Percentiles rank a stretch among this genome's conserved stretches.
phyloP scores from a whole-genome alignment of 495 filamentous ascomycete species.

The Aspergillus leporis region DNA sequence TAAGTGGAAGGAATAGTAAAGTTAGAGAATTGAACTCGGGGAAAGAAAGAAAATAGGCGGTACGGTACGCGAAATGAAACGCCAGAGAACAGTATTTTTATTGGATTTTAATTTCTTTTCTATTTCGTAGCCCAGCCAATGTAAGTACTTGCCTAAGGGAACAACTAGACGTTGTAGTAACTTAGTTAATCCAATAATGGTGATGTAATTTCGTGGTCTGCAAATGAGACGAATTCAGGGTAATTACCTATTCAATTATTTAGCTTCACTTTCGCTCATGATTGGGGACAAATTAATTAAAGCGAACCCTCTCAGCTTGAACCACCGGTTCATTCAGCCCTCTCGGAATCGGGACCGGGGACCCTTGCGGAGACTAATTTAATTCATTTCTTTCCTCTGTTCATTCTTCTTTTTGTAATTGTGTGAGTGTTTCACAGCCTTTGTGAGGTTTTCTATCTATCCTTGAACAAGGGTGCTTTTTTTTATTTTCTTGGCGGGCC shows the following conservation, averaged over 20 bases:
- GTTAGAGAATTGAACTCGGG: neutral
- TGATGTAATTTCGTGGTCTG: conserved; percentile 5
- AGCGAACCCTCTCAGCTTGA: neutral
- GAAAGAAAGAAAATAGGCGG: neutral
- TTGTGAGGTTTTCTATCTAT: neutral
- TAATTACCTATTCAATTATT: neutral
- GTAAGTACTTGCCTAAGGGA: neutral
- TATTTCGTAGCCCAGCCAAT: neutral
- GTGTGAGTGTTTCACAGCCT: too few relatives aligned
- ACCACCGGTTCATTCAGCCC: neutral
- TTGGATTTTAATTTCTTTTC: neutral
- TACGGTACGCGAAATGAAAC: neutral
- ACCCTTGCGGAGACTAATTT: neutral
- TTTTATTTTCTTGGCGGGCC: conserved; percentile 11
- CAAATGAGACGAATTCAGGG: neutral
- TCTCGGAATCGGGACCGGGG: neutral
- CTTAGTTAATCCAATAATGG: neutral
- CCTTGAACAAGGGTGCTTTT: too few relatives aligned
- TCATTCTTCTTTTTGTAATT: neutral
- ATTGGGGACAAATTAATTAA: neutral
- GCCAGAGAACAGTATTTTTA: neutral
- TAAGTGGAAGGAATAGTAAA: neutral
- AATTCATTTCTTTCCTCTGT: neutral
- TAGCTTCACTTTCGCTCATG: neutral
- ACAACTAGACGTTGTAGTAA: neutral